Evolutionary conservation across 2,329 filamentous ascomycete genomes (phyloP).

Genomic region (Neofusicoccum umdonicola): DNA sequence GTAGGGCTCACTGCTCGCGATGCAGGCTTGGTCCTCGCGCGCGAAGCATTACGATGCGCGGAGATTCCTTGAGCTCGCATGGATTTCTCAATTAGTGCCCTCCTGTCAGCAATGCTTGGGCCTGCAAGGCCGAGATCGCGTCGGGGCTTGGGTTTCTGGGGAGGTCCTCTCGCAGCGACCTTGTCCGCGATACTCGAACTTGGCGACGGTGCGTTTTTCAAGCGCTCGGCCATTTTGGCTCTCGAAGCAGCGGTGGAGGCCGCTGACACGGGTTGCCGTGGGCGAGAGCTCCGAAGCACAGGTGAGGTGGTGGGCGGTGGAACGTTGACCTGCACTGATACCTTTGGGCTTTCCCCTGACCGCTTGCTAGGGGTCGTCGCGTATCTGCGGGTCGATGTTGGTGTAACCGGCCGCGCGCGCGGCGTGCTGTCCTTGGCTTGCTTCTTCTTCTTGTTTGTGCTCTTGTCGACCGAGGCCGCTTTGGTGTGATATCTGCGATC

Average conservation of each 20-base stretch:
- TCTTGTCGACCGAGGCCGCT: constrained; percentile 27
- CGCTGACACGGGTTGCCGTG: constrained; percentile 21
- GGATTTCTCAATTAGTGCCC: constrained; percentile 14
- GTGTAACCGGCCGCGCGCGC: constrained; percentile 14
- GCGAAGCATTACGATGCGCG: background rate
- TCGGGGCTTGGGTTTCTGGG: constrained; percentile 5
- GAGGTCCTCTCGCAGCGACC: background rate
- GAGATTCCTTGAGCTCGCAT: constrained; percentile 12
- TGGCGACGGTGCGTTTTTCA: constrained; percentile 2
- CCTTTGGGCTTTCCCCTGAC: constrained; percentile 5
- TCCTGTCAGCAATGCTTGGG: constrained; percentile 14
- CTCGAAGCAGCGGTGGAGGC: constrained; percentile 21
- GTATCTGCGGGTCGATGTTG: constrained; percentile 31
- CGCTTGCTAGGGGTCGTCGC: constrained; percentile 20
- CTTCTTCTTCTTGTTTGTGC: background rate
- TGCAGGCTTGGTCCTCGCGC: background rate
- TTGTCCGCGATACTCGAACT: background rate
- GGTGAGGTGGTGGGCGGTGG: constrained; percentile 22
- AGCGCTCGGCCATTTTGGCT: constrained; percentile 16
- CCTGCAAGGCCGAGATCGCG: constrained; percentile 4
- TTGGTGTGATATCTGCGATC: constrained; percentile 23
- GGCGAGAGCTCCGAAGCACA: constrained; percentile 23
- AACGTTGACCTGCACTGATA: constrained; percentile 18
- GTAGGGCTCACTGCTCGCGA: constrained; percentile 11
- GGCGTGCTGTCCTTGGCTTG: constrained; percentile 19